Base-by-base conservation (phyloP, 345 rosid species). In the Brassica cretica region DNA sequence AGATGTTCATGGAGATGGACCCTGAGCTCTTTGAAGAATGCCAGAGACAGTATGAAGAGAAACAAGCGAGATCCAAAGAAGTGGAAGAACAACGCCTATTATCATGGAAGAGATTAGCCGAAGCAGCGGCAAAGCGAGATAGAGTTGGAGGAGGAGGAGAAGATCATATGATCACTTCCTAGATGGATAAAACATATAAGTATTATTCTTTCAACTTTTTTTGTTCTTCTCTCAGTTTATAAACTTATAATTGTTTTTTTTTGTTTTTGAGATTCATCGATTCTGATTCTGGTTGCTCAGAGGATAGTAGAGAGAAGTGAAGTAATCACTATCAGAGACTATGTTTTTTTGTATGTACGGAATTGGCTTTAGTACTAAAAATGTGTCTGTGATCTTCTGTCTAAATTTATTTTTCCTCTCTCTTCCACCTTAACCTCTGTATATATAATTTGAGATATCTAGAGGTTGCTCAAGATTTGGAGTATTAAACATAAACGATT, bases 21-120 rank as follows among this genome's bases (percentile, higher is more conserved):
- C 87, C 83, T 6, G 94, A 89, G 71, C 88, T 90, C 27, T 90
- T 87, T 63, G 93, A 90, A 78, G 93, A 92, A 77, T 89, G 93
- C 71, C 77, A 81, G 80, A 83, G 76, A 53, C 86, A 86, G 74
- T 90, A 80, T 70, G 88, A 86, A 76, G 93, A 90, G 80, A 89
- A 87, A 66, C 81, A 76, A 76, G 77, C 71, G 0, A 81, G 15
- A 72, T 66, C 78, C 19, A 81, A 66, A 25, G 87, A 89, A 83
- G 89, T 82, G 0, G 85, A 68, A 59, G 91, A 88, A 73, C 83
- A 80, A 56, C 89, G 90, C 0, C 89, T 84, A 80, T 84, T 77
- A 51, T 87, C 75, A 19, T 92, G 97, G 97, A 89, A 86, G 72
- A 88, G 87, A 53, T 82, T 92, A 76, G 91, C 91, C 55, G 88